These are phyloP conservation scores for Ogataea polymorpha DNA, from an alignment of 805 yeast species.

Conservation along the genomic window DNA sequence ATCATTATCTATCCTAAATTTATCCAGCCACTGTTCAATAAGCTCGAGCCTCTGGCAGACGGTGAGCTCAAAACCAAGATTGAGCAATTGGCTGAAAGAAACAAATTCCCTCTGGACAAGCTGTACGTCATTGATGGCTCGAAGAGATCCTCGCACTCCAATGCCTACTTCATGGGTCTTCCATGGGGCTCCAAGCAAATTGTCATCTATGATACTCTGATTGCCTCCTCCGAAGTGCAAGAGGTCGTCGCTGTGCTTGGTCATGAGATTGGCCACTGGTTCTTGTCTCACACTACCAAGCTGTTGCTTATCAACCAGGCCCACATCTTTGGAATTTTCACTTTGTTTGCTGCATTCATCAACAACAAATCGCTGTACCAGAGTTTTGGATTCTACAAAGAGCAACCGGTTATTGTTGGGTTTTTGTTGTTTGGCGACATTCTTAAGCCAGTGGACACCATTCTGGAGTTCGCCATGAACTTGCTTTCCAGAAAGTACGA, in stretches of 20 bases:
- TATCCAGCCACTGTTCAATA: constrained; percentile 91
- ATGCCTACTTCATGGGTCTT: constrained; percentile 93
- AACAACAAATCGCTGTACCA: constrained; percentile 73
- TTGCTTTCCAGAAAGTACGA: constrained; percentile 80
- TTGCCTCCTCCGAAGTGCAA: constrained; percentile 67
- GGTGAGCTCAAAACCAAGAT: constrained; percentile 84
- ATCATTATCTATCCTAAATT: constrained; percentile 79
- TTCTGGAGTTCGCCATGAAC: constrained; percentile 64
- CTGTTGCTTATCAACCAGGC: constrained; percentile 63
- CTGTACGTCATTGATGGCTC: constrained; percentile 95
- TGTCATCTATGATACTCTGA: constrained; percentile 88
- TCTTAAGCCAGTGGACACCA: constrained; percentile 71
- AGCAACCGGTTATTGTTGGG: constrained; percentile 76
- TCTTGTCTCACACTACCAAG: constrained; percentile 79
- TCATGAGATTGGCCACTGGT: constrained; percentile 99
- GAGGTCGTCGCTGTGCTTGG: constrained; percentile 94
- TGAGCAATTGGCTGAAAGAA: constrained; percentile 70
- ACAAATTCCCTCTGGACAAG: constrained; percentile 82
- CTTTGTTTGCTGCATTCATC: constrained; percentile 75
- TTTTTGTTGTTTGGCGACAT: constrained; percentile 76
- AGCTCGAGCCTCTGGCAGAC: constrained; percentile 81
- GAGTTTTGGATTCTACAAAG: constrained; percentile 69
- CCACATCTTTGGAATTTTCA: constrained; percentile 62
- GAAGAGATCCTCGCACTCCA: constrained; percentile 91
- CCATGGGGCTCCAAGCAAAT: constrained; percentile 94